Evolutionary conservation across 495 filamentous ascomycete genomes (phyloP).

Genomic region (Xylaria venustula): DNA sequence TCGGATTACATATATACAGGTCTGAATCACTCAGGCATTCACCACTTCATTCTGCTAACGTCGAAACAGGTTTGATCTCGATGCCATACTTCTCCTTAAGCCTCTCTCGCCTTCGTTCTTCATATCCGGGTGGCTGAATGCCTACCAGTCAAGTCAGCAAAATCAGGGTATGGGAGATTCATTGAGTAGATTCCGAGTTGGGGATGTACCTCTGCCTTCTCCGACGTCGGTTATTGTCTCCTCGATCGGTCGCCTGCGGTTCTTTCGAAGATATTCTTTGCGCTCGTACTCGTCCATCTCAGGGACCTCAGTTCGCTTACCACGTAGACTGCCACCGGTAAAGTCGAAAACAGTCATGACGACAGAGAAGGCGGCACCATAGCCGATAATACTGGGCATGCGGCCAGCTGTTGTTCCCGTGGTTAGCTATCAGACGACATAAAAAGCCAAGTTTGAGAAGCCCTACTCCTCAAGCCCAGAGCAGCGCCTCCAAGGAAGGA

Average conservation of each 20-base stretch:
- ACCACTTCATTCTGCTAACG: constrained; percentile 20
- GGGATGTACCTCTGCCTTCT: constrained; percentile 77
- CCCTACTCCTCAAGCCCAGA: constrained; percentile 38
- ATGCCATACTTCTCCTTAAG: constrained; percentile 90
- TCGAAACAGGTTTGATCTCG: constrained; percentile 63
- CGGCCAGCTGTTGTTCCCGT: constrained; percentile 61
- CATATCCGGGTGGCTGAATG: constrained; percentile 80
- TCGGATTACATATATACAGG: constrained; percentile 35
- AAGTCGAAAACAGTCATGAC: constrained; percentile 70
- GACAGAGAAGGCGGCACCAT: constrained; percentile 64
- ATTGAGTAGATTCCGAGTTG: background rate
- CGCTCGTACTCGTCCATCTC: constrained; percentile 76
- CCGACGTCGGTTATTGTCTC: constrained; percentile 81
- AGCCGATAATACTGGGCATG: constrained; percentile 76
- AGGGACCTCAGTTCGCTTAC: constrained; percentile 44
- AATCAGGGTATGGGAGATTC: background rate
- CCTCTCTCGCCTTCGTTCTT: constrained; percentile 77
- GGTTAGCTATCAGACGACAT: background rate
- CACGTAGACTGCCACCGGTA: constrained; percentile 69
- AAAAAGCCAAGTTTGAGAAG: too few relatives aligned
- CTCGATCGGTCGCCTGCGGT: constrained; percentile 71
- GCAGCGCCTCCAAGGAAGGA: constrained; percentile 40
- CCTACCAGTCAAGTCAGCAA: constrained; percentile 47
- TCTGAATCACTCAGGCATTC: constrained; percentile 5
- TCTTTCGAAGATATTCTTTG: constrained; percentile 73